Conservation (phyloP, 495 filamentous ascomycete species). For the Penicillium riverlandense region DNA sequence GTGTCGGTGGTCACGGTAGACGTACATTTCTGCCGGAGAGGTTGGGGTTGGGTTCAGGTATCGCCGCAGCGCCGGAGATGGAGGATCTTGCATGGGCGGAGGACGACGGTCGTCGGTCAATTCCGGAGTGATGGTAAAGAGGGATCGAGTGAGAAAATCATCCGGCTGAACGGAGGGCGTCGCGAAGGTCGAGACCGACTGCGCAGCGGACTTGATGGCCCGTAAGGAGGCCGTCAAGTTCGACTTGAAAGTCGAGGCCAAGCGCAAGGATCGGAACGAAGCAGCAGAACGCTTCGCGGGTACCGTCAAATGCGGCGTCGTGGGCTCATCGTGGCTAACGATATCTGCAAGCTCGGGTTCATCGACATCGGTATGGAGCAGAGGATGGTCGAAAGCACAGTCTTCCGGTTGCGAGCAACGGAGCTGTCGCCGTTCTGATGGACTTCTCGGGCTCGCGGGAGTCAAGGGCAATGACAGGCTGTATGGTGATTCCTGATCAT, state of each 20-base stretch:
- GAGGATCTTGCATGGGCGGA: constrained; percentile 63
- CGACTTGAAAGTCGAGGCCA: constrained; percentile 68
- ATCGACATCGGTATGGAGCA: constrained; percentile 34
- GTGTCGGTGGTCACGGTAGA: constrained; percentile 41
- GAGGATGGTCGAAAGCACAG: constrained; percentile 50
- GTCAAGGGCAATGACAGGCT: constrained; percentile 30
- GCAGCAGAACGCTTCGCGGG: constrained; percentile 14
- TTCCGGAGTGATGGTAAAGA: constrained; percentile 69
- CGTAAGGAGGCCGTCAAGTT: constrained; percentile 90
- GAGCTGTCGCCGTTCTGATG: constrained; percentile 31
- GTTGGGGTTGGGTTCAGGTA: constrained; percentile 82
- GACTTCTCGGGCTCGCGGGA: constrained; percentile 29
- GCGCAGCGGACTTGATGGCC: constrained; percentile 78
- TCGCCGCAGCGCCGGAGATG: constrained; percentile 78
- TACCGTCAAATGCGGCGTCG: constrained; percentile 7
- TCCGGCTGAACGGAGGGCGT: constrained; percentile 72
- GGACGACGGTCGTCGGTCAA: constrained; percentile 88
- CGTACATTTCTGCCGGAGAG: constrained; percentile 59
- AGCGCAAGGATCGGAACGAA: constrained; percentile 25
- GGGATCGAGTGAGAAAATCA: constrained; percentile 81
- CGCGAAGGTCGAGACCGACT: constrained; percentile 70
- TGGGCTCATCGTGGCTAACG: constrained; percentile 10
- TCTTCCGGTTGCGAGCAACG: constrained; percentile 43
- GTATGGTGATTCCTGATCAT: constrained; percentile 43
- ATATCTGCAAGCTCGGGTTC: constrained; percentile 21